These are phyloP conservation scores for Stagonosporopsis cucurbitacearum DNA, from an alignment of 2,329 filamentous ascomycete genomes.

Conservation along the genomic window DNA sequence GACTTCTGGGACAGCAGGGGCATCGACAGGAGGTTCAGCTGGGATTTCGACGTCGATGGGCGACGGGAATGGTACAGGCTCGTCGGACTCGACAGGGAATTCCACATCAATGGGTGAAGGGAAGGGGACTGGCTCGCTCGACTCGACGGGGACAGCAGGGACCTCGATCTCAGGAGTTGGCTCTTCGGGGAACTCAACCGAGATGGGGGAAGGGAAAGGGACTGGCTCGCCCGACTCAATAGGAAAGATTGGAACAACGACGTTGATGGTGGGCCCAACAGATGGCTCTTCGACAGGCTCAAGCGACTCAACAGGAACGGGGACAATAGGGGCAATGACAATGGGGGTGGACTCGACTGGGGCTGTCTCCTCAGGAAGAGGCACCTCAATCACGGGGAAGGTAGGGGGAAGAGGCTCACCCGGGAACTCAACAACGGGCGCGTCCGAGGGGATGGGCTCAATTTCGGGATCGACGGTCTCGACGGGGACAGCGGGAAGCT, in stretches of 20 bases:
- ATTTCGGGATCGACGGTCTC: not conserved
- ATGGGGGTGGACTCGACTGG: not conserved
- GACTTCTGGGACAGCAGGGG: not conserved
- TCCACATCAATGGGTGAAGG: not conserved
- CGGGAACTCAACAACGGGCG: constrained; percentile 14
- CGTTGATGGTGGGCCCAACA: not conserved
- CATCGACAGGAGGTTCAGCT: not conserved
- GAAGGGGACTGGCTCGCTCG: not conserved
- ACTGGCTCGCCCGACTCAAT: not conserved
- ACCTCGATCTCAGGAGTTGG: not conserved
- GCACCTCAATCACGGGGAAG: not conserved
- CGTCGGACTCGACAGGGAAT: not conserved
- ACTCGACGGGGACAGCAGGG: not conserved
- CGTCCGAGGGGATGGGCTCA: constrained; percentile 4
- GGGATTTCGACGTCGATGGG: not conserved
- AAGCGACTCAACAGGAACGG: not conserved
- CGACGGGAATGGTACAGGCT: not conserved
- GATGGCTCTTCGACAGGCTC: not conserved
- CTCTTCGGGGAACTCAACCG: not conserved
- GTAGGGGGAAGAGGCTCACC: constrained; percentile 15
- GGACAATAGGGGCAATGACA: not conserved
- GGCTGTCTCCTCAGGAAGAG: not conserved
- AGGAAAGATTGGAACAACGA: not conserved
- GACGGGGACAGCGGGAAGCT: not conserved
- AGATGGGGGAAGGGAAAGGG: not conserved